Percentiles rank a stretch among this genome's conserved stretches.
phyloP scores from a whole-genome alignment of 2,329 filamentous ascomycete genomes.

The Diplodia corticola region DNA sequence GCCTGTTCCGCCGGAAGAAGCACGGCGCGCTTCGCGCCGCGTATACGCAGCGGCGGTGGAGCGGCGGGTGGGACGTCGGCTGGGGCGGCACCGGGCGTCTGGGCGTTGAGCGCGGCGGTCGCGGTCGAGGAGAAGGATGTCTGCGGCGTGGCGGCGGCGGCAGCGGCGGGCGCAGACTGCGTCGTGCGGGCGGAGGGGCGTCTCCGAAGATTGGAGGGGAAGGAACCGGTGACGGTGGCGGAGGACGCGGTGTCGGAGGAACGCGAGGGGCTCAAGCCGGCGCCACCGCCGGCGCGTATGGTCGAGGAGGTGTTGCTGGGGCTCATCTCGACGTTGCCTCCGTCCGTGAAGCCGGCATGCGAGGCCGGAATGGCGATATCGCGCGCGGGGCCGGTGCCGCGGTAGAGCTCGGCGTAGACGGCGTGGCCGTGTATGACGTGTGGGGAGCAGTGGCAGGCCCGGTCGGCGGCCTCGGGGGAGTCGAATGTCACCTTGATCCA shows the following conservation, averaged over 20 bases:
- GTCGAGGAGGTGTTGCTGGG: conserved; percentile 35
- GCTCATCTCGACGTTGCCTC: conserved; percentile 33
- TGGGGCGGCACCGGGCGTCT: conserved; percentile 22
- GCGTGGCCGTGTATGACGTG: conserved; percentile 50
- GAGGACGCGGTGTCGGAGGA: conserved; percentile 43
- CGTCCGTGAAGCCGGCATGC: conserved; percentile 27
- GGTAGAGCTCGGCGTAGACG: conserved; percentile 51
- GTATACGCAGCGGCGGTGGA: conserved; percentile 38
- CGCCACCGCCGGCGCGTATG: conserved; percentile 3
- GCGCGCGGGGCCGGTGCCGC: conserved; percentile 45
- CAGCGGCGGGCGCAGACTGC: conserved; percentile 31
- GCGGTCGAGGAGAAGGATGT: conserved; percentile 21
- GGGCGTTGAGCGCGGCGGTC: conserved; percentile 18
- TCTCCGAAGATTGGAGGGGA: neutral
- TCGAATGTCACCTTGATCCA: conserved; percentile 71
- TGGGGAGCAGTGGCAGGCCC: conserved; percentile 49
- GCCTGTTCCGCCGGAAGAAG: conserved; percentile 49
- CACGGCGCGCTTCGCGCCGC: conserved; percentile 41
- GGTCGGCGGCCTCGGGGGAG: conserved; percentile 50
- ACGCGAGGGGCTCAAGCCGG: conserved; percentile 33
- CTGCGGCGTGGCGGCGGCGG: conserved; percentile 26
- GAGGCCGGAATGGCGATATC: conserved; percentile 47
- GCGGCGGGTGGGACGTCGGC: neutral
- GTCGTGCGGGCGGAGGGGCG: conserved; percentile 22
- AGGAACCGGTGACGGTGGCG: conserved; percentile 39